Evolutionary conservation across 257 asterid genomes (phyloP), one percentile per base, ranked within the genome.

Genomic region (Coffea eugenioides): DNA sequence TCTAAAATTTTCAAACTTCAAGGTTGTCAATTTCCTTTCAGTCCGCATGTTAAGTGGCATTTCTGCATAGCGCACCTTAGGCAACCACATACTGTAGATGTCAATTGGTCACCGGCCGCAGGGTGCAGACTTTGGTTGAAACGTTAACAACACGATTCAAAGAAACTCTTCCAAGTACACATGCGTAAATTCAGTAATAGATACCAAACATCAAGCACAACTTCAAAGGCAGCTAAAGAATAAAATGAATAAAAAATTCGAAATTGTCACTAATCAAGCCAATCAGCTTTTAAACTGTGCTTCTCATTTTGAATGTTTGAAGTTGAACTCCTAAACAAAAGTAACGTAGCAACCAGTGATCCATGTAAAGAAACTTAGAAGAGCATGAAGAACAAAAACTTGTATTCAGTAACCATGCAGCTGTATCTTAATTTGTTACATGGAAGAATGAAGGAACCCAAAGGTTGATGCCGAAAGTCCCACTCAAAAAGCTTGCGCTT

Each of bases 381-480:
- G 75, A 77, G 12, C 54, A 52, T 45, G 75, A 27, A 56, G 11
- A 74, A 11, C 23, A 74, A 36, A 43, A 27, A 54, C 36, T 16
- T 23, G n/a, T 11, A 59, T 31, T n/a, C 51, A 21, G 39, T 74
- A 54, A 11, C 69, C 69, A 20, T 21, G 56, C 52, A 66, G 73
- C 27, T 66, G 80, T 7, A 49, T 77, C 10, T 66, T 48, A 52
- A 48, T 25, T 65, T 66, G 72, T n/a, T 62, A 27, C 71, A 78
- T 20, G 75, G 54, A 84, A 51, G 59, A 56, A 78, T 64, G 34
- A 46, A 56, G 25, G 0, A 18, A 78, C 20, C 82, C 80, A 73
- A 75, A 82, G 67, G 46, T 25, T 49, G 51, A 20, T 77, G 34
- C 74, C 23, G 0, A 36, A 61, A 31, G 36, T 67, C 80, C 43